phyloP scores from a whole-genome alignment of 352 stramenopile genomes.

The Pythium oligandrum region DNA sequence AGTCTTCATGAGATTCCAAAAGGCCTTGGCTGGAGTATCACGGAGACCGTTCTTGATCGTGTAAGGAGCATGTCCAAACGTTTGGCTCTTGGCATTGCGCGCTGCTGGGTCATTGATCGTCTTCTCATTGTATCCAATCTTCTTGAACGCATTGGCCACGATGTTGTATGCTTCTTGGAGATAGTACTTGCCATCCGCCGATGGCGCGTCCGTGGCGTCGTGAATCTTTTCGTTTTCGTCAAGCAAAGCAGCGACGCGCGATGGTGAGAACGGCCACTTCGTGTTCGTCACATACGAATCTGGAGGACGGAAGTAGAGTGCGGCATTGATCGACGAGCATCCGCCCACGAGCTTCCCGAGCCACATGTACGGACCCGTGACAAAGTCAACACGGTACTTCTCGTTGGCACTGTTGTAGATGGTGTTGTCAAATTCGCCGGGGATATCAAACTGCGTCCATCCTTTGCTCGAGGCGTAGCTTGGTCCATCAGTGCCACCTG shows the following conservation, averaged over 20 bases:
- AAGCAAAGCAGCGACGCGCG: constrained; percentile 61
- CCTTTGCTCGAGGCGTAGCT: constrained; percentile 33
- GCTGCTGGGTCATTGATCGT: constrained; percentile 40
- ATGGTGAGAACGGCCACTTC: constrained; percentile 45
- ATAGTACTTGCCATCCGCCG: constrained; percentile 40
- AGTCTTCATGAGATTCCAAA: constrained; percentile 36
- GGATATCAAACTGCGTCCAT: constrained; percentile 68
- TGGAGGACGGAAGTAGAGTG: constrained; percentile 72
- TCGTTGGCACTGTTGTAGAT: constrained; percentile 37
- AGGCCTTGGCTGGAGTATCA: constrained; percentile 48
- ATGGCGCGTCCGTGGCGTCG: constrained; percentile 44
- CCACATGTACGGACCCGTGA: constrained; percentile 41
- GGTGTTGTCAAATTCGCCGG: constrained; percentile 45
- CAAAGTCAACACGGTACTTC: constrained; percentile 48
- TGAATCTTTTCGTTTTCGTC: constrained; percentile 40
- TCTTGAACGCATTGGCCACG: constrained; percentile 29
- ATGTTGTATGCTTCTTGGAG: constrained; percentile 49
- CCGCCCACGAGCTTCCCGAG: constrained; percentile 78
- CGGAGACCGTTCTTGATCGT: constrained; percentile 49
- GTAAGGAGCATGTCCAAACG: constrained; percentile 44
- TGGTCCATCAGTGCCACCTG: constrained; percentile 36
- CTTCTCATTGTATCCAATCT: constrained; percentile 33
- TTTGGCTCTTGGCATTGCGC: constrained; percentile 56
- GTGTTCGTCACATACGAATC: constrained; percentile 38
- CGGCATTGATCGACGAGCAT: constrained; percentile 78